A percentile compares a stretch with the other conserved stretches of the same genome.
These are phyloP conservation scores for Neurospora sp. DNA, from an alignment of 2,329 filamentous ascomycete species.

Conservation along the genomic window DNA sequence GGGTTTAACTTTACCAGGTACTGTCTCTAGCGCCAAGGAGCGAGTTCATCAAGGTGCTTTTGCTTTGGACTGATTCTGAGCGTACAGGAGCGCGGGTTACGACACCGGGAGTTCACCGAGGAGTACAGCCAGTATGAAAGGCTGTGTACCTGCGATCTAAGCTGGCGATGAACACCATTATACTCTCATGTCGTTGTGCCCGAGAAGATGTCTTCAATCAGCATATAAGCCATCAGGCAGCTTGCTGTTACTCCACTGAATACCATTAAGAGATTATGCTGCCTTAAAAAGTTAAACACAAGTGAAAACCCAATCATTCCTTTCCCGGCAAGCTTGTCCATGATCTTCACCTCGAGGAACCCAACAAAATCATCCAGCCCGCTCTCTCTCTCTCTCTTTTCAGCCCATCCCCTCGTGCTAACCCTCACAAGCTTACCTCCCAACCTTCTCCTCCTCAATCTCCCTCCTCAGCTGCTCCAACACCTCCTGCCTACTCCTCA, in stretches of 20 bases:
- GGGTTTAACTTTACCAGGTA: no score
- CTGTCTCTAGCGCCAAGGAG: no score
- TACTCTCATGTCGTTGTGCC: not conserved
- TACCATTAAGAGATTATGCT: not conserved
- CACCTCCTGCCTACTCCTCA: conserved; percentile 63
- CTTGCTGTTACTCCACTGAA: not conserved
- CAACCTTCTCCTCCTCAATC: conserved; percentile 75
- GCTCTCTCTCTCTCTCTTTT: not conserved
- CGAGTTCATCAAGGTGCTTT: no score
- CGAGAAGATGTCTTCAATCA: not conserved
- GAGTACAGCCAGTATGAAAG: no score
- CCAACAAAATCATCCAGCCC: not conserved
- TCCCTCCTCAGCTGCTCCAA: conserved; percentile 69
- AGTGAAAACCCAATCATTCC: not conserved
- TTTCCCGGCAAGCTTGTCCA: not conserved
- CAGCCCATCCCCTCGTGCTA: not conserved
- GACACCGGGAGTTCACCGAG: no score
- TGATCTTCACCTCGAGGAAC: not conserved
- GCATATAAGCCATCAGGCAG: not conserved
- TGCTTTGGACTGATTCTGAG: no score
- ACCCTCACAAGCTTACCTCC: conserved; percentile 25
- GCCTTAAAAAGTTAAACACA: not conserved
- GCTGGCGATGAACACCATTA: not conserved
- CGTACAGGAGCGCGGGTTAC: no score
- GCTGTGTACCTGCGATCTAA: no score